Conservation (phyloP, 192 early-diverging fungal species). For the Rhizophlyctis rosea region DNA sequence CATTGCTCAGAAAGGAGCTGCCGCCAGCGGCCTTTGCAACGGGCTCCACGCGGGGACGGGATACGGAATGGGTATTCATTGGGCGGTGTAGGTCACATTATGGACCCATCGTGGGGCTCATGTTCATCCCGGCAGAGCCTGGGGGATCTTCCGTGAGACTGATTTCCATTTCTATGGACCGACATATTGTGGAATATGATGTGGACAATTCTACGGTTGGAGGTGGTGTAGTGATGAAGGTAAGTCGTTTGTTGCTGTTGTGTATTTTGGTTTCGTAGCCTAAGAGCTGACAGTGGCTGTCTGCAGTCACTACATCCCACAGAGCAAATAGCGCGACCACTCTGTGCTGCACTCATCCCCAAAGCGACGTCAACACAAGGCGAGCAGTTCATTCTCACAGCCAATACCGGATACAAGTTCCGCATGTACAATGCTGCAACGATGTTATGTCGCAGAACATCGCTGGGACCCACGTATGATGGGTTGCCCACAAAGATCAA, state of each 20-base stretch:
- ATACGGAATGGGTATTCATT: conserved; percentile 45
- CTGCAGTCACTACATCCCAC: conserved; percentile 30
- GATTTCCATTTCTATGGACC: conserved; percentile 41
- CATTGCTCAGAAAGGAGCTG: too few species aligned
- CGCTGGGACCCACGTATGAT: conserved; percentile 53
- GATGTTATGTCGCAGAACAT: conserved; percentile 50
- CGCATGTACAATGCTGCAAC: conserved; percentile 40
- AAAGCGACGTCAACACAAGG: conserved; percentile 8
- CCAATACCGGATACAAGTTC: conserved; percentile 46
- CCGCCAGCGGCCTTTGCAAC: conserved; percentile 37
- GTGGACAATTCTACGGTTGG: conserved; percentile 30
- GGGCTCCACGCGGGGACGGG: conserved; percentile 16
- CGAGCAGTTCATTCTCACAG: conserved; percentile 42
- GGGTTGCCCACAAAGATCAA: conserved; percentile 23
- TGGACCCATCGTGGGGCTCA: conserved; percentile 41
- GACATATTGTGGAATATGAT: conserved; percentile 50
- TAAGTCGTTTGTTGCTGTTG: background rate
- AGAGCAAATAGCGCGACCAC: conserved; percentile 45
- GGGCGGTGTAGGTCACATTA: conserved; percentile 45
- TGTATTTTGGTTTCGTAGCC: background rate
- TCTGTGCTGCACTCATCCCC: conserved; percentile 40
- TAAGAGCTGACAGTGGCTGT: background rate
- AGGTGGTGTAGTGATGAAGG: conserved; percentile 37
- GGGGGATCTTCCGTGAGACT: conserved; percentile 26
- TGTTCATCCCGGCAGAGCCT: conserved; percentile 33